Percentiles rank a stretch among this genome's conserved stretches.
Conservation (phyloP, 768 basidiomycete species). For the Stropharia rugosoannulata region DNA sequence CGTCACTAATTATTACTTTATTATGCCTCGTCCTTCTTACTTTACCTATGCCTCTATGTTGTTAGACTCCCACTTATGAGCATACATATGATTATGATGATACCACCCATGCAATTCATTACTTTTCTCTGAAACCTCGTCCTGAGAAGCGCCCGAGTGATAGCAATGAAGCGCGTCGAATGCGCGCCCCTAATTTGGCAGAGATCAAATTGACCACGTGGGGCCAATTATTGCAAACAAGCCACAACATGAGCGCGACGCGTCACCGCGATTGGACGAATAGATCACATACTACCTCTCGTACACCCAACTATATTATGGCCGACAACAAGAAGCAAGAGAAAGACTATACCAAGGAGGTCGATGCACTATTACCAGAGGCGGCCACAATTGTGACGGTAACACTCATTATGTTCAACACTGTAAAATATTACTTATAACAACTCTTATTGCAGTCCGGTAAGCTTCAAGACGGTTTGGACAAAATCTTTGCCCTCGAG, state of each 20-base stretch:
- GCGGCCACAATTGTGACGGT: conserved; percentile 73
- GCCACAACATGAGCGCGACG: conserved; percentile 57
- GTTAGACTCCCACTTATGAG: conserved; percentile 31
- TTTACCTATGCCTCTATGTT: conserved; percentile 37
- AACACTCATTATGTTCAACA: conserved; percentile 1
- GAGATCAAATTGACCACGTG: conserved; percentile 30
- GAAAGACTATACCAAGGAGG: conserved; percentile 84
- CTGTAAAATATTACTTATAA: conserved; percentile 5
- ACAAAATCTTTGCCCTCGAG: conserved; percentile 86
- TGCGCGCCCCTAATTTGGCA: neutral
- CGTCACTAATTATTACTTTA: conserved; percentile 42
- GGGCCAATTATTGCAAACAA: conserved; percentile 32
- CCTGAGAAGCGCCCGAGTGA: conserved; percentile 5
- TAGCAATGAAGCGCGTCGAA: neutral
- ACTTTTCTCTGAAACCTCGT: conserved; percentile 14
- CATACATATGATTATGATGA: conserved; percentile 23
- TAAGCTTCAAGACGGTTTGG: conserved; percentile 81
- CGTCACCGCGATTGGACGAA: conserved; percentile 49
- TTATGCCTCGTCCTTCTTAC: conserved; percentile 29
- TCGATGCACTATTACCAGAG: conserved; percentile 72
- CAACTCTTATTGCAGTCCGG: conserved; percentile 47
- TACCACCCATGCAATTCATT: conserved; percentile 29
- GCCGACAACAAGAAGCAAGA: conserved; percentile 83
- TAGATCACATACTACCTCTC: conserved; percentile 33
- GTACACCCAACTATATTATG: conserved; percentile 52